These are phyloP conservation scores for Anethum foeniculum DNA, from an alignment of 140 eudicot species.

Conservation along the genomic window DNA sequence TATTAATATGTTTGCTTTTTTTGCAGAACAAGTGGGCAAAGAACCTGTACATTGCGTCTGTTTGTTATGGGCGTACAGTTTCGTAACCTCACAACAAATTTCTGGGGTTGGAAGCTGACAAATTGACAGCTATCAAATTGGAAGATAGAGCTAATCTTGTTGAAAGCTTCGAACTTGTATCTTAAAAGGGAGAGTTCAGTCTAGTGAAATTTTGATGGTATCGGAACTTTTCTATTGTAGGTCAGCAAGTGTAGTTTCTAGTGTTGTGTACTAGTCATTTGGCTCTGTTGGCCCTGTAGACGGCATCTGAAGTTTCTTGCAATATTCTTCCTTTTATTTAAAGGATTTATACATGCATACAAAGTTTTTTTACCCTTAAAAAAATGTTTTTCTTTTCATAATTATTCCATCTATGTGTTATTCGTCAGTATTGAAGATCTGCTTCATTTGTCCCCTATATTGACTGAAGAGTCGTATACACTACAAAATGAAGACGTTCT, in stretches of 20 bases:
- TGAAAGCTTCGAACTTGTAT: conserved; percentile 10
- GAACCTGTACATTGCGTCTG: conserved; percentile 43
- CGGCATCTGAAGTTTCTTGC: neutral
- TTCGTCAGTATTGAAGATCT: too few relatives aligned
- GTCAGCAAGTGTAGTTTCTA: conserved; percentile 8
- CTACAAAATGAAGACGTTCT: neutral
- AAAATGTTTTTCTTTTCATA: neutral
- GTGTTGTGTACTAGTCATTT: conserved; percentile 12
- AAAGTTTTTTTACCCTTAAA: neutral
- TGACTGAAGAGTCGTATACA: neutral
- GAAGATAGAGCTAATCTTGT: neutral
- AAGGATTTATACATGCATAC: neutral
- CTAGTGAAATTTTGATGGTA: conserved; percentile 17
- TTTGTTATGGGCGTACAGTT: conserved; percentile 48
- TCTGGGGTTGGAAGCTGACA: neutral
- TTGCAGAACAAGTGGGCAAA: conserved; percentile 51
- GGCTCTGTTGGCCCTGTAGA: neutral
- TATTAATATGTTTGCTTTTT: neutral
- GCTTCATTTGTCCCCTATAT: neutral
- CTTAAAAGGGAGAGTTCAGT: neutral
- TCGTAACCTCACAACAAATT: conserved; percentile 15
- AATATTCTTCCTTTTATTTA: neutral
- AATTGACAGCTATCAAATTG: neutral
- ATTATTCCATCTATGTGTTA: neutral
- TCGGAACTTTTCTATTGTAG: conserved; percentile 12